Evolutionary conservation across 73 alveolate genomes (phyloP).

Genomic region (Vitrella brassicaformis): DNA sequence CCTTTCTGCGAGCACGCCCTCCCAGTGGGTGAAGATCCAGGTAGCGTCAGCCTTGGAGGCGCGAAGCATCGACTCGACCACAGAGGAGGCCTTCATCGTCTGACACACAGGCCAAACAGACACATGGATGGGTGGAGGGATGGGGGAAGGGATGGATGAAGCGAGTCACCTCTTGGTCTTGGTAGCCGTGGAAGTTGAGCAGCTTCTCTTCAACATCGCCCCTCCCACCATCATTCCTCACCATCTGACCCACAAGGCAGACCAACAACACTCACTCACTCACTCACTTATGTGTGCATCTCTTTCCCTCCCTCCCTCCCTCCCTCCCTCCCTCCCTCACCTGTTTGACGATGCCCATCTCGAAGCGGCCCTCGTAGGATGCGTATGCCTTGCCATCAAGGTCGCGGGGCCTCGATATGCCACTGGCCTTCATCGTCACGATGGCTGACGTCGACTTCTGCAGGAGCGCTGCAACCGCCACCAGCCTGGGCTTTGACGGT

Average conservation of each 20-base stretch:
- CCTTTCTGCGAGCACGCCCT: conserved; percentile 2
- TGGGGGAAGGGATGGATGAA: no score
- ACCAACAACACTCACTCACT: no score
- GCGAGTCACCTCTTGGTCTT: not conserved
- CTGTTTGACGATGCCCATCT: not conserved
- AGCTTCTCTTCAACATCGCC: not conserved
- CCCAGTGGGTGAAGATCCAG: conserved; percentile 6
- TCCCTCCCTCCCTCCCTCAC: no score
- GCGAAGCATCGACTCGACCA: not conserved
- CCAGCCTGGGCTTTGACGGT: conserved; percentile 3
- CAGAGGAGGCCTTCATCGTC: not conserved
- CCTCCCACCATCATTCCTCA: conserved; percentile 3
- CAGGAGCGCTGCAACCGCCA: conserved; percentile 4
- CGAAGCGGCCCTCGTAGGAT: conserved; percentile 5
- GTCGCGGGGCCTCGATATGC: not conserved
- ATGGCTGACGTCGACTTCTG: conserved; percentile 4
- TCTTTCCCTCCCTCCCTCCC: no score
- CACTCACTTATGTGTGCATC: no score
- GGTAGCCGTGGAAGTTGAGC: not conserved
- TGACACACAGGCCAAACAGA: no score
- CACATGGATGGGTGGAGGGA: no score
- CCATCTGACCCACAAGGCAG: not conserved
- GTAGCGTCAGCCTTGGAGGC: not conserved
- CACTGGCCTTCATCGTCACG: not conserved
- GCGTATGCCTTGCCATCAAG: conserved; percentile 2